Conservation (phyloP, 2,329 filamentous ascomycete genomes). For the Fusarium brevicatenulatum region DNA sequence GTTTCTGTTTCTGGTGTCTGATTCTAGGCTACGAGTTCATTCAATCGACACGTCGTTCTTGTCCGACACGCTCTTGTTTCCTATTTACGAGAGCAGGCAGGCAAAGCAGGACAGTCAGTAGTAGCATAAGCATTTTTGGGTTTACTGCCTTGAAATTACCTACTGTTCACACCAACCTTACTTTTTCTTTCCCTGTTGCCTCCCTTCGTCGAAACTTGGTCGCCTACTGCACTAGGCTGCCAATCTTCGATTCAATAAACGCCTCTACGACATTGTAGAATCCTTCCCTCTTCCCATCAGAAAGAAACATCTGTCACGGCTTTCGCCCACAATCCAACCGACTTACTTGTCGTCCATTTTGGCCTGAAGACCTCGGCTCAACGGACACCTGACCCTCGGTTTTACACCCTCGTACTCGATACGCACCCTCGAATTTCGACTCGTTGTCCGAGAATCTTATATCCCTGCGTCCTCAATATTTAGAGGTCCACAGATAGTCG, state of each 20-base stretch:
- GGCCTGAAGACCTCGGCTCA: constrained; percentile 31
- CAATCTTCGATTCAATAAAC: constrained; percentile 30
- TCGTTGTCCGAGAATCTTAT: constrained; percentile 14
- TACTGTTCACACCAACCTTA: constrained; percentile 18
- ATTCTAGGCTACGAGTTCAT: constrained; percentile 10
- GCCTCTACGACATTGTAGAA: constrained; percentile 17
- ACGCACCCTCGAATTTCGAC: constrained; percentile 23
- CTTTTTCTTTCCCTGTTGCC: constrained; percentile 12
- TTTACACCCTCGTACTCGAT: constrained; percentile 14
- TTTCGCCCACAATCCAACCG: constrained; percentile 25
- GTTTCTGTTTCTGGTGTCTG: constrained; percentile 6
- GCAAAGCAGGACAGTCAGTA: constrained; percentile 11
- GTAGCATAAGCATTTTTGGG: constrained; percentile 1
- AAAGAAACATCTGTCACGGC: constrained; percentile 9
- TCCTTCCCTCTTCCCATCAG: constrained; percentile 12
- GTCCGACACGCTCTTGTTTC: constrained; percentile 24
- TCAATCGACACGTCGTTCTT: constrained; percentile 17
- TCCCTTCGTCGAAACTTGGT: constrained; percentile 26
- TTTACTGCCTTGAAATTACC: constrained; percentile 34
- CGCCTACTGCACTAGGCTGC: constrained; percentile 29
- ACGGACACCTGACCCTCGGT: constrained; percentile 16
- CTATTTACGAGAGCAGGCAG: background rate
- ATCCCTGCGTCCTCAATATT: constrained; percentile 34
- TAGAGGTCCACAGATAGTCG: constrained; percentile 35
- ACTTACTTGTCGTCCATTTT: background rate